Base-by-base conservation (phyloP, 129 eudicot species). In the Ambrosia artemisiifolia region DNA sequence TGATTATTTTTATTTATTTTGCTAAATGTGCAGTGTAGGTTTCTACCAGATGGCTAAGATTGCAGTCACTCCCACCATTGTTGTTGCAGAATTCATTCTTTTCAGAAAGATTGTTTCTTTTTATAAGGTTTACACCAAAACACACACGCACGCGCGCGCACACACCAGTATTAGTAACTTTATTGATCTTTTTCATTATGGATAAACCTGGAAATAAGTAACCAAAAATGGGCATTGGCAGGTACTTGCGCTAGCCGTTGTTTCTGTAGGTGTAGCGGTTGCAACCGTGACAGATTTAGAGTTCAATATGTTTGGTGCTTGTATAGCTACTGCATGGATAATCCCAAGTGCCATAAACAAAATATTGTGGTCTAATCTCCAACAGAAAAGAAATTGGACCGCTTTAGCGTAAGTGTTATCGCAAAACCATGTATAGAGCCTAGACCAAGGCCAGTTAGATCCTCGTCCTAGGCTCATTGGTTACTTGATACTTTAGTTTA, bases 1-100 rank as follows among this genome's bases (percentile, higher is more conserved):
- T 7, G 2, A 28, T 61, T 61, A n/a, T 33, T 19, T 16, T 9
- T 19, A 19, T 46, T 16, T 68, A 54, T 35, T 76, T 13, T 57
- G 11, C 46, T 72, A 54, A 59, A 64, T 81, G 5, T 80, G 78
- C 91, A 88, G 95, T 82, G 95, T 91, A 63, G 97, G 97, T 30
- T 91, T 91, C 78, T 91, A 88, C 80, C 95, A 91, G 65, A 91
- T 91, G 97, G 97, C 95, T 10, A 91, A 91, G 74, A 91, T 91
- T 42, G 88, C 95, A 1, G 97, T 91, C 61, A 91, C 97, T 64
- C 97, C 97, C 59, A 91, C 97, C 75, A 91, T 91, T 74, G 97
- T 88, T 72, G 74, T 86, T 44, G 84, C 95, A 38, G 97, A 88
- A 71, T 91, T 91, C 78, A 40, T 84, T 73, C 87, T 91, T 33